Base-by-base conservation (phyloP, 1,284 basidiomycete genomes). In the Puccinia novopanici region DNA sequence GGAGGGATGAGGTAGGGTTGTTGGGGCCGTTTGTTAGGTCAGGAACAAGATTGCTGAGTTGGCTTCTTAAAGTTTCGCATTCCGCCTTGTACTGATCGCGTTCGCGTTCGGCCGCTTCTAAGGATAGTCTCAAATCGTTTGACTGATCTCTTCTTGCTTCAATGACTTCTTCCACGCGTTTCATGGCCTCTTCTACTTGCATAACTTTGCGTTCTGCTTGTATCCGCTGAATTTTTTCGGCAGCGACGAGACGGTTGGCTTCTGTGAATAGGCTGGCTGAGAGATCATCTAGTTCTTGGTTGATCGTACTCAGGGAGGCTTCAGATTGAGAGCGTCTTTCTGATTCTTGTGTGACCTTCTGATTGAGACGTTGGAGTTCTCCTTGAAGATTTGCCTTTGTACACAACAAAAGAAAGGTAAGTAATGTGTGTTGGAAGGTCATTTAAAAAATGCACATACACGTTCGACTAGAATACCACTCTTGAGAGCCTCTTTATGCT, bases 341-440 rank as follows among this genome's bases (percentile, higher is more conserved):
- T 27, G 95, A 94, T 87, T 98, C 96, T 84, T 97, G 94, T 17
- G 95, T 93, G 27, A 95, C 91, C 74, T 91, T 92, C 83, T 96
- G 93, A 90, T 98, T 98, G 82, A 99, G 88, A 42, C 94, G 90
- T 83, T 91, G 96, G 84, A 99, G 91, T 87, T 99, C 97, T 10
- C 90, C 87, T 24, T 92, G 94, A 81, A 99, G 95, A 86, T 96
- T 92, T 42, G 90, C 88, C 85, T 94, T 34, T 34, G 34, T 34
- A 40, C 4, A 63, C 10, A 30, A 34, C 5, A 65, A 24, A 37
- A 65, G 15, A 27, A 45, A 63, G 19, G 1, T 52, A 24, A 34
- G 50, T 19, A 24, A 13, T 13, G 37, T 17, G 37, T 40, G 45
- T 27, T 52, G 22, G 37, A 15, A n/a, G 34, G 4, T 34, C 2